These are phyloP conservation scores for Fusarium sp. DNA, from an alignment of 2,329 filamentous ascomycete species.

Conservation along the genomic window DNA sequence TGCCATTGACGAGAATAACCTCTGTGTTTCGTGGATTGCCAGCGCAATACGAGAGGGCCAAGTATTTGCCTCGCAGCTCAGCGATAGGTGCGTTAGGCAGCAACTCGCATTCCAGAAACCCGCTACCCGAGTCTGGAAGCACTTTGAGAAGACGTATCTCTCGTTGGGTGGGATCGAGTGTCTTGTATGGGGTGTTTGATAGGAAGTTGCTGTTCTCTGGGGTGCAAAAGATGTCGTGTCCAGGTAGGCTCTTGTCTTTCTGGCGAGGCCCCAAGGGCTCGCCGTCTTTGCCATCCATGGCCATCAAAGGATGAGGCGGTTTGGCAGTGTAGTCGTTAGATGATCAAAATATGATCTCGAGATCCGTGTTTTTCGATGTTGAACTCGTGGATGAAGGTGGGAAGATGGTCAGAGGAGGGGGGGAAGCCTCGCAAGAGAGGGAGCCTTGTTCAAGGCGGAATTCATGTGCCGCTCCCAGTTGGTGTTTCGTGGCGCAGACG, in stretches of 20 bases:
- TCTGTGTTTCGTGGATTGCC: neutral
- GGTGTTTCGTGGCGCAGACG: neutral
- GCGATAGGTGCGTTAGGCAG: neutral
- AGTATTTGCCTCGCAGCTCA: neutral
- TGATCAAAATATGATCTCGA: neutral
- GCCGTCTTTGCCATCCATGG: neutral
- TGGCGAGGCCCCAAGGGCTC: neutral
- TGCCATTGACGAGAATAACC: neutral
- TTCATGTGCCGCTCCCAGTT: neutral
- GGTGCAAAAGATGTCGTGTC: slow-evolving; percentile 21
- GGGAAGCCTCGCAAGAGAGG: neutral
- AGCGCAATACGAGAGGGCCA: slow-evolving; percentile 12
- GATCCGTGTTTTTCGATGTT: neutral
- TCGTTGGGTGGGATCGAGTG: neutral
- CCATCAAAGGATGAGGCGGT: neutral
- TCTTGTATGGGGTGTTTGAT: accelerated
- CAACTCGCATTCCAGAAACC: slow-evolving; percentile 1
- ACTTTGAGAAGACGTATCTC: slow-evolving; percentile 19
- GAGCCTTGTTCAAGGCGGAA: neutral
- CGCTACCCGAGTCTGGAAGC: neutral
- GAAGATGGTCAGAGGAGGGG: neutral
- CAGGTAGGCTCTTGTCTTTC: neutral
- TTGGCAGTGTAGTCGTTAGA: neutral
- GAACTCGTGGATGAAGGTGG: neutral
- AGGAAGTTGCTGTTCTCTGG: slow-evolving; percentile 12